Percentiles rank a stretch among this genome's conserved stretches.
These are phyloP conservation scores for Trichothecium sympodiale DNA, from an alignment of 2,329 filamentous ascomycete genomes.

Conservation along the genomic window DNA sequence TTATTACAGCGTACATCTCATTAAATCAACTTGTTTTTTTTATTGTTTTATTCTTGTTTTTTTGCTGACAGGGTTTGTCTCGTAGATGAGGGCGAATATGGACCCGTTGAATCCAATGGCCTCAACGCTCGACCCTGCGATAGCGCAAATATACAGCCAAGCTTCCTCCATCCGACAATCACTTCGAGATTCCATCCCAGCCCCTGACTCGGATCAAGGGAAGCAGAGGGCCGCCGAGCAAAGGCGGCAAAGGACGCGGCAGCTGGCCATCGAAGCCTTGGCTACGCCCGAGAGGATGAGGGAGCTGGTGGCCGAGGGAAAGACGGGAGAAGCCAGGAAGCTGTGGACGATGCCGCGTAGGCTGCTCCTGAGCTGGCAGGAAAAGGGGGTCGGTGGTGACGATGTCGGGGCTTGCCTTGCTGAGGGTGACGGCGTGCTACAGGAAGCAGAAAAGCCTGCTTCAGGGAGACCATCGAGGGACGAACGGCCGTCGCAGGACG, in stretches of 20 bases:
- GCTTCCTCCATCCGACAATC: constrained; percentile 43
- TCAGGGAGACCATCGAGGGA: constrained; percentile 8
- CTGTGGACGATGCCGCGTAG: constrained; percentile 44
- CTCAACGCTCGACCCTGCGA: constrained; percentile 60
- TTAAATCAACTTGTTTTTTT: no score
- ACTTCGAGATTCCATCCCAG: constrained; percentile 34
- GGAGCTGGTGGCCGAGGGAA: constrained; percentile 46
- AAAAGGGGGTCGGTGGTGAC: constrained; percentile 40
- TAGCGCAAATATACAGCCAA: constrained; percentile 60
- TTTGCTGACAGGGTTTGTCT: background rate
- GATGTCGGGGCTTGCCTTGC: constrained; percentile 43
- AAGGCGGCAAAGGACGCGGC: constrained; percentile 29
- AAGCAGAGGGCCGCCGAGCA: constrained; percentile 20
- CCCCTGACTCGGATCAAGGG: constrained; percentile 29
- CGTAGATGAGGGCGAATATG: constrained; percentile 67
- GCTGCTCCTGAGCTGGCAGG: constrained; percentile 41
- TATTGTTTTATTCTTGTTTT: no score
- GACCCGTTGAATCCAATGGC: constrained; percentile 66
- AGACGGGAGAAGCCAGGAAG: constrained; percentile 45
- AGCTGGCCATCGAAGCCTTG: constrained; percentile 53
- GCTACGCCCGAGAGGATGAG: constrained; percentile 49
- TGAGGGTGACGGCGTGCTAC: constrained; percentile 41
- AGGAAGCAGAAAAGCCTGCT: constrained; percentile 8
- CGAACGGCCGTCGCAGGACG: constrained; percentile 3
- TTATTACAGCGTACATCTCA: background rate